Base-by-base conservation (phyloP, 1,284 basidiomycete genomes). In the Boletus albobrunnescens region DNA sequence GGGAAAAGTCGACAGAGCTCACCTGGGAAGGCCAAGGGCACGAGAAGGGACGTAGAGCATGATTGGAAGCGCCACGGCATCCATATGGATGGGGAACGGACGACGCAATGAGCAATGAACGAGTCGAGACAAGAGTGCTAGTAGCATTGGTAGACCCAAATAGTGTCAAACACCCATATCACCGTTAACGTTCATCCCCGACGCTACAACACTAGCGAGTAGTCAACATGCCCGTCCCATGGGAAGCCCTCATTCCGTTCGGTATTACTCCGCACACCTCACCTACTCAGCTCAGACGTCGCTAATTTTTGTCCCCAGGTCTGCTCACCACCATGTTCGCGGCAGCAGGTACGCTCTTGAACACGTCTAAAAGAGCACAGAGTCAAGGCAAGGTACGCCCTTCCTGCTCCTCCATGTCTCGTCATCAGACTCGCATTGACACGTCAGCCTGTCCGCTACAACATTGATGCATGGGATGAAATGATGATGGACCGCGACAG, bases 401-500 rank as follows among this genome's bases (percentile, higher is more conserved):
- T 42, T 42, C 11, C 28, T 13, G n/a, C 26, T 13, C 17, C 13
- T 14, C 24, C 31, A 6, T 8, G 14, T 23, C 24, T 16, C 14
- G 13, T 30, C 8, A 46, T 56, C 44, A 50, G 16, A 39, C 26
- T 26, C 22, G 9, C 12, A n/a, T 17, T 13, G 20, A 7, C 12
- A 20, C 23, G 14, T 23, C 50, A 96, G 94, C 85, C 89, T 44
- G 77, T 87, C 33, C 79, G 94, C 47, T 92, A 94, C 65, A 77
- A 81, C 49, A 65, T 94, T 32, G 94, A 96, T 61, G 70, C 77
- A 26, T 96, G 92, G 92, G 93, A 97, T 55, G 78, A 88, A 46
- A 91, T 91, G 87, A 91, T 97, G 91, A 91, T 95, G 86, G 81
- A 85, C 61, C 76, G 93, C 50, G 94, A 97, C 72, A 75, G 78